phyloP scores from a whole-genome alignment of 768 basidiomycete species.

The Paxillus rubicundulus region DNA sequence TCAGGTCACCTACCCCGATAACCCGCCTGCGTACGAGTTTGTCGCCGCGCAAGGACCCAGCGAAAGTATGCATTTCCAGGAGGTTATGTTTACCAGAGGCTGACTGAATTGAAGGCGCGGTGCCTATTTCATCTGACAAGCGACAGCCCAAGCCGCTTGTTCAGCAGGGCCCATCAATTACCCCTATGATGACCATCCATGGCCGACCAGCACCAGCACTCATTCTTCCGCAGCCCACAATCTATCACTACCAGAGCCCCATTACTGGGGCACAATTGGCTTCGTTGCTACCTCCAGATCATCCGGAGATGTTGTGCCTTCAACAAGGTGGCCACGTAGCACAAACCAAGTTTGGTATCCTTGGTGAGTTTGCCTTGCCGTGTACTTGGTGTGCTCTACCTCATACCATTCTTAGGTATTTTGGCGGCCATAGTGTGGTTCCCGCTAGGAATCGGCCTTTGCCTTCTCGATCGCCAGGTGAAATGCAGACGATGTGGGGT shows the following conservation, averaged over 20 bases:
- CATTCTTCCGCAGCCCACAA: conserved; percentile 41
- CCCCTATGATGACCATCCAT: conserved; percentile 21
- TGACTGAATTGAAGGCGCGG: conserved; percentile 10
- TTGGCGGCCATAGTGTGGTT: conserved; percentile 87
- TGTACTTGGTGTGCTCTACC: neutral
- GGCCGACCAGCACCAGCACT: conserved; percentile 26
- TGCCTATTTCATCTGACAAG: conserved; percentile 9
- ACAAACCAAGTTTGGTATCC: conserved; percentile 62
- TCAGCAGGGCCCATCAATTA: conserved; percentile 6
- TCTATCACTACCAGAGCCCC: conserved; percentile 72
- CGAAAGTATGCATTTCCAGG: conserved; percentile 21
- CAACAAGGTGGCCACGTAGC: conserved; percentile 69
- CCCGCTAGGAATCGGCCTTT: conserved; percentile 76
- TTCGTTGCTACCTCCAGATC: conserved; percentile 68
- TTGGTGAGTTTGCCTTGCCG: conserved; percentile 47
- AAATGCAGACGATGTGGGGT: conserved; percentile 54
- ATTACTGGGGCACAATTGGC: conserved; percentile 53
- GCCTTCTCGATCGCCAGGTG: conserved; percentile 70
- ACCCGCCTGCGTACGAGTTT: conserved; percentile 51
- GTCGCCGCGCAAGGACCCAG: conserved; percentile 27
- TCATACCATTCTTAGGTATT: conserved; percentile 47
- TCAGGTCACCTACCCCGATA: conserved; percentile 30
- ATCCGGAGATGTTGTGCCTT: conserved; percentile 85
- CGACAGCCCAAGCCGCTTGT: conserved; percentile 7
- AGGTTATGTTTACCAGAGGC: neutral